Base-by-base conservation (phyloP, 495 filamentous ascomycete species). In the Polyplosphaeria fusca region DNA sequence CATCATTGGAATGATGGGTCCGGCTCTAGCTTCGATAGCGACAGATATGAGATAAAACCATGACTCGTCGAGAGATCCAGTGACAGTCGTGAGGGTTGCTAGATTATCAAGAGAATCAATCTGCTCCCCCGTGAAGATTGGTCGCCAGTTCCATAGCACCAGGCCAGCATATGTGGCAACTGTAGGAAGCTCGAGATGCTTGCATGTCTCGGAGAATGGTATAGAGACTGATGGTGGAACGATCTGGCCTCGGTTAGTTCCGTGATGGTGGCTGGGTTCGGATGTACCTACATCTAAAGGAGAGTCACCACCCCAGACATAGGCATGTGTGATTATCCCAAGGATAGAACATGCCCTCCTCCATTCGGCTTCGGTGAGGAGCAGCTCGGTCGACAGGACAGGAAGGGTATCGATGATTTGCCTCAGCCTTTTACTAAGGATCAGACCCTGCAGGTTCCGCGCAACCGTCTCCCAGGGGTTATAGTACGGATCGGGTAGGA, bases 1-100 rank as follows among this genome's bases (percentile, higher is more conserved):
- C 87, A 96, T 94, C 23, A 94, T 71, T 0, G 90, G 85, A 30
- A 97, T 82, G 39, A 89, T 86, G n/a, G 91, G 89, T 0, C 82
- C 93, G 23, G 89, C 92, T 26, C 90, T 83, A 41, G 93, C 91
- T 73, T 98, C 93, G 61, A 98, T 96, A 58, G 92, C 93, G 13
- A 96, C 87, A 0, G 91, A 96, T 39, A 96, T 80, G 7, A 97
- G 77, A 67, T 95, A 96, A 68, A 99, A 99, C 93, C 93, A 97
- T 61, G 94, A 93, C 68, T 99, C 93, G 68, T 99, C 93, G 14
- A 94, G 73, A 3, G 89, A 89, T 28, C 94, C 93, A n/a, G 94
- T 97, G 69, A 96, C 91, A 16, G 93, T 95, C 52, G 83, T 80
- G 55, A 95, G 76, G 11, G 87, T 91, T 22, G 86, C 82, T 38